A percentile compares a stretch with the other conserved stretches of the same genome.
These are phyloP conservation scores for Apiospora rasikravindrae DNA, from an alignment of 2,329 filamentous ascomycete genomes.

Conservation along the genomic window DNA sequence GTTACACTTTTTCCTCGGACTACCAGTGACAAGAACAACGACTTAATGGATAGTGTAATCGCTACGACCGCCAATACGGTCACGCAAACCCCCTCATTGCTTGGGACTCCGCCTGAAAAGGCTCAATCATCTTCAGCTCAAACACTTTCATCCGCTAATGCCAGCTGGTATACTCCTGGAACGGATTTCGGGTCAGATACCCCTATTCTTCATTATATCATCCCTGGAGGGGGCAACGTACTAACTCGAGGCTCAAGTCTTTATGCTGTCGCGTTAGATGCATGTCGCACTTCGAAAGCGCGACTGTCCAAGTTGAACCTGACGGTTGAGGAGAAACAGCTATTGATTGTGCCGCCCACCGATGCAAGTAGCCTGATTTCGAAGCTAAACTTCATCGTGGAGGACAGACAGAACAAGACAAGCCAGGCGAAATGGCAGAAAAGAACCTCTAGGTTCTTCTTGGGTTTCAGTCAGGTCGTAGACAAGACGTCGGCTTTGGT, in stretches of 20 bases:
- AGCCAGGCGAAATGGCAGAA: background rate
- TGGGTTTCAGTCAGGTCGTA: background rate
- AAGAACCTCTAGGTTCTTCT: background rate
- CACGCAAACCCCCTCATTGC: background rate
- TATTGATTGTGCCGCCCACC: background rate
- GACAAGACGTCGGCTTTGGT: background rate
- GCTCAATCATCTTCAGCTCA: background rate
- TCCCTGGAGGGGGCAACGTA: too few relatives aligned
- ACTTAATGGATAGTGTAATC: background rate
- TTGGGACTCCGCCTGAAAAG: background rate
- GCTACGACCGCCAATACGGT: background rate
- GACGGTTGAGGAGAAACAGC: background rate
- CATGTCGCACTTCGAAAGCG: background rate
- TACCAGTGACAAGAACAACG: background rate
- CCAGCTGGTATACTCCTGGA: background rate
- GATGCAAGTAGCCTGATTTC: background rate
- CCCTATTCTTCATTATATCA: background rate
- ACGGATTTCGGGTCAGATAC: background rate
- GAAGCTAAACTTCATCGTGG: background rate
- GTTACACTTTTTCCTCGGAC: background rate
- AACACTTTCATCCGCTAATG: background rate
- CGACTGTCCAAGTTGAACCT: background rate
- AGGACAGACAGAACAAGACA: background rate
- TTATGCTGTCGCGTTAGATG: background rate
- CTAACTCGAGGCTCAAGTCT: background rate